Evolutionary conservation across 768 basidiomycete genomes (phyloP).

Genomic region (Pisolithus sp.): DNA sequence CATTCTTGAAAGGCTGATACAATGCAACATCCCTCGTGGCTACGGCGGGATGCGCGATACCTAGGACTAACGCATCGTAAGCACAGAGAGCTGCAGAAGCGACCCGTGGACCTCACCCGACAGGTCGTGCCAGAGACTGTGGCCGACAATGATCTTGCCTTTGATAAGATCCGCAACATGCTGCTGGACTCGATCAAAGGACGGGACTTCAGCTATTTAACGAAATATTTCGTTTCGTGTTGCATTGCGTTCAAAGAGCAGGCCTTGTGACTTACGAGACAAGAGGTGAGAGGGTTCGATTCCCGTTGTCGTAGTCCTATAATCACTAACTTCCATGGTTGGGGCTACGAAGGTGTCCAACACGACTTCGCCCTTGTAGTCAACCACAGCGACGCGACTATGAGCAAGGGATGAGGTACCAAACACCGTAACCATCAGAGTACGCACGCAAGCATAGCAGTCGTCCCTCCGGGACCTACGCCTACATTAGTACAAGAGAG

Average conservation of each 20-base stretch:
- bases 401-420: conserved; percentile 5
- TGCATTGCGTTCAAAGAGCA: not conserved
- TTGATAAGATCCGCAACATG: conserved; percentile 58
- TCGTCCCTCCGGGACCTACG: conserved; percentile 74
- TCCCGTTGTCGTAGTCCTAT: conserved; percentile 60
- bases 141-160: conserved; percentile 69
- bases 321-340: conserved; percentile 64
- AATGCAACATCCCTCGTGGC: conserved; percentile 75
- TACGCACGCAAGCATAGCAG: conserved; percentile 75
- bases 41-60: conserved; percentile 73
- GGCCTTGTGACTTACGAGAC: conserved; percentile 26
- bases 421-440: conserved; percentile 2
- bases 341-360: conserved; percentile 65
- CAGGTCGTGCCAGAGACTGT: conserved; percentile 75
- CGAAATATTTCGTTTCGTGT: not conserved
- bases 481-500: conserved; percentile 69
- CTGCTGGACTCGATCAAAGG: conserved; percentile 62
- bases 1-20: conserved; percentile 73
- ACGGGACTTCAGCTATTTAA: conserved; percentile 32
- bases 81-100: conserved; percentile 1
- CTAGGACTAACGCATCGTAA: conserved; percentile 48
- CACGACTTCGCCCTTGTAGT: conserved; percentile 51
- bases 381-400: conserved; percentile 49
- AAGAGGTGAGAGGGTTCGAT: conserved; percentile 38
- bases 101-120: conserved; percentile 43